phyloP scores from a whole-genome alignment of 2,329 filamentous ascomycete species.

The Leptodontidium sp. region DNA sequence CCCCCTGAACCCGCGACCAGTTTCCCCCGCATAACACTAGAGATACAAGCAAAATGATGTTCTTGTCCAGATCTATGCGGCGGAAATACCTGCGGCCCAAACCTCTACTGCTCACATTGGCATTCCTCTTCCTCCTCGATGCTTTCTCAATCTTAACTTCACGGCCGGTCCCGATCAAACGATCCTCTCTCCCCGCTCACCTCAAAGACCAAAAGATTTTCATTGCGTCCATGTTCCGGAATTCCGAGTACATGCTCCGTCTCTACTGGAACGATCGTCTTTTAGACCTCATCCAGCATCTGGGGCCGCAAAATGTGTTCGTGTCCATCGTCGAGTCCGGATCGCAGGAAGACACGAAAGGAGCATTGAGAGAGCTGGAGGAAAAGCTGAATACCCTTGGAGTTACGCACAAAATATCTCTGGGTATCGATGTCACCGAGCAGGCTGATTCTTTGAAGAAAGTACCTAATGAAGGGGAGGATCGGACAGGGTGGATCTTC shows the following conservation, averaged over 20 bases:
- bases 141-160: slow-evolving; percentile 17
- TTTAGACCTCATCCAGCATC: slow-evolving; percentile 59
- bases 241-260: slow-evolving; percentile 66
- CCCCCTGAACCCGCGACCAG: slow-evolving; percentile 9
- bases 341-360: slow-evolving; percentile 74
- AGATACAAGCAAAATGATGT: slow-evolving; percentile 16
- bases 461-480: slow-evolving; percentile 31
- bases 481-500: slow-evolving; percentile 65
- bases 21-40: not conserved
- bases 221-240: slow-evolving; percentile 76
- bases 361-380: slow-evolving; percentile 65
- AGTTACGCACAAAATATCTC: slow-evolving; percentile 48
- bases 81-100: slow-evolving; percentile 26
- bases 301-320: slow-evolving; percentile 72
- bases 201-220: slow-evolving; percentile 56
- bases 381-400: slow-evolving; percentile 58
- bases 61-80: slow-evolving; percentile 26
- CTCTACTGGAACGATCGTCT: slow-evolving; percentile 70
- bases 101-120: slow-evolving; percentile 24
- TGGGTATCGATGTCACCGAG: slow-evolving; percentile 28
- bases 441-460: slow-evolving; percentile 31
- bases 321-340: slow-evolving; percentile 74
- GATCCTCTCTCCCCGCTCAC: slow-evolving; percentile 22
- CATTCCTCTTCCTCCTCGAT: slow-evolving; percentile 31
- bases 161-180: slow-evolving; percentile 22